Evolutionary conservation across 768 basidiomycete genomes (phyloP).

Genomic region (Naematelia aurantialba): DNA sequence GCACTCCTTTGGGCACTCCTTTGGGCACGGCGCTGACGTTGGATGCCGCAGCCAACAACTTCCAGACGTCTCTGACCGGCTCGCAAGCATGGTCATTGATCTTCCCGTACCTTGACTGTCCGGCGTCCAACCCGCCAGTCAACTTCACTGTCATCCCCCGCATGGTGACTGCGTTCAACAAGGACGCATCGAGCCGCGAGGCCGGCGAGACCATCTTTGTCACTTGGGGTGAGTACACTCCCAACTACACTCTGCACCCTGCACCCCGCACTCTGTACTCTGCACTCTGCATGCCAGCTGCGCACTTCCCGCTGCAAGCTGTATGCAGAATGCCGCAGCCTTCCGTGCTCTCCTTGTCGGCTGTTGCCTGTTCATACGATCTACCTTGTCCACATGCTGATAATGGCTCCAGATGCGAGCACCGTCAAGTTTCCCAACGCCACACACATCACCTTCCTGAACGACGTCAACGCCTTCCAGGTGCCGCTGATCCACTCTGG

Average conservation of each 20-base stretch:
- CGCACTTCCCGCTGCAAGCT: no score
- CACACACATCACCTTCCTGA: constrained; percentile 24
- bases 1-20: no score
- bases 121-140: constrained; percentile 26
- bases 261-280: no score
- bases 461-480: constrained; percentile 18
- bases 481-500: constrained; percentile 17
- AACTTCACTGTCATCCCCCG: constrained; percentile 27
- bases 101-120: constrained; percentile 21
- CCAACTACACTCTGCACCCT: no score
- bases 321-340: no score
- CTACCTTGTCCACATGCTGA: no score
- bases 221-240: constrained; percentile 19
- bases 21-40: no score
- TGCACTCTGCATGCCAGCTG: no score
- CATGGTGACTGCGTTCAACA: constrained; percentile 20
- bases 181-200: constrained; percentile 13
- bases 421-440: constrained; percentile 17
- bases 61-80: constrained; percentile 25
- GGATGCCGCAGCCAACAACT: constrained; percentile 17
- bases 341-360: no score
- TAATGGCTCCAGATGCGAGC: constrained; percentile 9
- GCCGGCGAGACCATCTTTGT: constrained; percentile 23
- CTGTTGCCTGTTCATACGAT: no score
- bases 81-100: constrained; percentile 27